Evolutionary conservation across 75 land plant genomes (phyloP), one percentile per base, ranked within the genome.

Genomic region (Pinus albicaulis): DNA sequence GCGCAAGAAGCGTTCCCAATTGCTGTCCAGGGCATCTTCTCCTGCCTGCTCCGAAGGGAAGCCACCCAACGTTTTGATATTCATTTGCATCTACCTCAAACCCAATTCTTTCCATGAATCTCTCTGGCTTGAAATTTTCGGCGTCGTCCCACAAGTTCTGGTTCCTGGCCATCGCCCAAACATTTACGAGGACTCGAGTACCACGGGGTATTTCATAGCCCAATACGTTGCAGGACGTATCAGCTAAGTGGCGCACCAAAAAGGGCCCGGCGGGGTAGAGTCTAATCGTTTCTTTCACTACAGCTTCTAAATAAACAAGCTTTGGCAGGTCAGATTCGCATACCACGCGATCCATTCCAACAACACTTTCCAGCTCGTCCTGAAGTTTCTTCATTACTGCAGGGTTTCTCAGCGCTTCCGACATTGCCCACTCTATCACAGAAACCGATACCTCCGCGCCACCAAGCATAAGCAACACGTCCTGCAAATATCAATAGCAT

Each of bases 111-210:
- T 31, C 31, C 31, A 31, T 31, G 31, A 31, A 31, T 31, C 31
- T 31, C 31, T 31, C 31, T 0, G 31, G 31, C 31, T 1, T 31
- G 31, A 31, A 31, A 31, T 31, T 31, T 31, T 31, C 31, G 2
- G 31, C 1, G 31, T 31, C 31, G 2, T 31, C 58, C 89, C 86
- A 87, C 14, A 16, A 57, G 2, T 72, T 71, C 3, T 80, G 80
- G 66, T 83, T 82, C 61, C 86, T 56, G 22, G 76, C 86, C 23
- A 83, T 78, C 23, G 80, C 80, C 89, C 89, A 87, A 5, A 58
- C 89, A 25, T 87, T 87, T 0, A 87, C 60, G 22, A 75, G 56
- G 8, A 87, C 57, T 3, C 38, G 5, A 1, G 86, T 78, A 55
- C 69, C 68, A 0, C 69, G 63, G 19, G 68, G 17, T 3, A 83